Conservation (phyloP, 2,329 filamentous ascomycete genomes). For the Fusarium sp. region DNA sequence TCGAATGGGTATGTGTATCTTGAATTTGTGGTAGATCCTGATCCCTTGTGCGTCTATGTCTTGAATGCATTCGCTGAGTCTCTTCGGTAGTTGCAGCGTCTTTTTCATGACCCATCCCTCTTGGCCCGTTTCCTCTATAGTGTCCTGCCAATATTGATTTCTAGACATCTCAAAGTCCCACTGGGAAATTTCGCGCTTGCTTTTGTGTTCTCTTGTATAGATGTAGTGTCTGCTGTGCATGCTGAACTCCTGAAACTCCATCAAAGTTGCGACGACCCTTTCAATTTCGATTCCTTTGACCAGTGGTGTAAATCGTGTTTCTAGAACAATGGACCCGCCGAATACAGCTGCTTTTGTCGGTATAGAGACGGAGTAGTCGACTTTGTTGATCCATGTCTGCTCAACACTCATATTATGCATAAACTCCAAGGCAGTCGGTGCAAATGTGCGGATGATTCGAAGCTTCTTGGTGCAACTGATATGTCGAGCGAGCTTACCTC, state of each 20-base stretch:
- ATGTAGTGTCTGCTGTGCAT: slow-evolving; percentile 59
- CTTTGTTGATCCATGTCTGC: slow-evolving; percentile 96
- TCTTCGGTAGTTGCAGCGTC: slow-evolving; percentile 78
- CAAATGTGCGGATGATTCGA: slow-evolving; percentile 80
- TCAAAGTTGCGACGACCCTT: slow-evolving; percentile 78
- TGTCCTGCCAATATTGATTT: slow-evolving; percentile 73
- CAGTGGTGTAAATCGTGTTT: slow-evolving; percentile 87
- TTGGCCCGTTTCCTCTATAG: slow-evolving; percentile 74
- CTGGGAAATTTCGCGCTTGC: slow-evolving; percentile 69
- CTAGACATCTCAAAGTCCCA: slow-evolving; percentile 68
- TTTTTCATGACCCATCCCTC: slow-evolving; percentile 73
- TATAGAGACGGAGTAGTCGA: slow-evolving; percentile 92
- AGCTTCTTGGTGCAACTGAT: slow-evolving; percentile 80
- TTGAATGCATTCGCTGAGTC: slow-evolving; percentile 83
- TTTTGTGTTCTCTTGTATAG: slow-evolving; percentile 67
- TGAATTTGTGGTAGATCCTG: slow-evolving; percentile 90
- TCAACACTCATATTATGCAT: slow-evolving; percentile 92
- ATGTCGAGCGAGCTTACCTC: slow-evolving; percentile 89
- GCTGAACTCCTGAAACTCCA: slow-evolving; percentile 79
- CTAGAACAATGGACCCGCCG: slow-evolving; percentile 83
- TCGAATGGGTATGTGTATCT: slow-evolving; percentile 86
- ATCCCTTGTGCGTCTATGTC: slow-evolving; percentile 89
- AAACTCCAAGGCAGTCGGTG: slow-evolving; percentile 78
- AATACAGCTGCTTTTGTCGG: slow-evolving; percentile 94
- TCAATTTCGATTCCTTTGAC: slow-evolving; percentile 88